A percentile compares a stretch with the other conserved stretches of the same genome.
Conservation (phyloP, 2,329 filamentous ascomycete genomes). For the Neonectria faginata region DNA sequence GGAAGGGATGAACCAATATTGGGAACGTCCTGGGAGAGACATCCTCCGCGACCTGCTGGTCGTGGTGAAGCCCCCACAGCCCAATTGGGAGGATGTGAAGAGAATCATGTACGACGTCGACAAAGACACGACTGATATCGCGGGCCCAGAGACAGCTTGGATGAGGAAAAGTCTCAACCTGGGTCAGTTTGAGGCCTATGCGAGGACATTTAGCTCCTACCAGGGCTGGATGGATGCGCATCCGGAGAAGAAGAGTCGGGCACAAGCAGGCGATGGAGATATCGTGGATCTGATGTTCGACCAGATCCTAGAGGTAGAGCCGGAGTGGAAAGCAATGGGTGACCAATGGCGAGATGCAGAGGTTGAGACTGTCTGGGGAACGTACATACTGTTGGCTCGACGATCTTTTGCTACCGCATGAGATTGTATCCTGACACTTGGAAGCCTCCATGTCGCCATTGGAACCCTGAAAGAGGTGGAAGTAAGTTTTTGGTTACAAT, state of each 20-base stretch:
- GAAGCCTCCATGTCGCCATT: background rate
- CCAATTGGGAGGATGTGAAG: conserved; percentile 64
- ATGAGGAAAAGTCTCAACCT: conserved; percentile 66
- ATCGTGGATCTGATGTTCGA: conserved; percentile 73
- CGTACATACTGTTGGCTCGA: conserved; percentile 65
- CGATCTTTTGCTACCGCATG: background rate
- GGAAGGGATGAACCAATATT: conserved; percentile 67
- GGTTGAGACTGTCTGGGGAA: conserved; percentile 72
- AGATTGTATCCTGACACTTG: background rate
- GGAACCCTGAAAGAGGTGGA: background rate
- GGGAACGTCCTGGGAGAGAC: conserved; percentile 70
- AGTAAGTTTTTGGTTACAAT: background rate
- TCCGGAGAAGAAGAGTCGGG: conserved; percentile 60
- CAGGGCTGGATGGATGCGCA: conserved; percentile 69
- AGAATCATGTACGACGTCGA: conserved; percentile 70
- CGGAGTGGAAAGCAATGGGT: conserved; percentile 61
- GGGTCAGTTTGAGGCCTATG: conserved; percentile 70
- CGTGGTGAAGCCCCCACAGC: conserved; percentile 63
- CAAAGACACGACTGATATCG: conserved; percentile 50
- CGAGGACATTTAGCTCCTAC: conserved; percentile 70
- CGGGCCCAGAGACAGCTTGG: conserved; percentile 56
- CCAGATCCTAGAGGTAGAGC: conserved; percentile 64
- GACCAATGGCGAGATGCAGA: conserved; percentile 64
- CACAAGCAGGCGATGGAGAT: conserved; percentile 69
- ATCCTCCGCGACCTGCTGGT: conserved; percentile 64